Percentiles rank a stretch among this genome's conserved stretches.
phyloP scores from a whole-genome alignment of 257 asterid species.

The Leonotis leonurus region DNA sequence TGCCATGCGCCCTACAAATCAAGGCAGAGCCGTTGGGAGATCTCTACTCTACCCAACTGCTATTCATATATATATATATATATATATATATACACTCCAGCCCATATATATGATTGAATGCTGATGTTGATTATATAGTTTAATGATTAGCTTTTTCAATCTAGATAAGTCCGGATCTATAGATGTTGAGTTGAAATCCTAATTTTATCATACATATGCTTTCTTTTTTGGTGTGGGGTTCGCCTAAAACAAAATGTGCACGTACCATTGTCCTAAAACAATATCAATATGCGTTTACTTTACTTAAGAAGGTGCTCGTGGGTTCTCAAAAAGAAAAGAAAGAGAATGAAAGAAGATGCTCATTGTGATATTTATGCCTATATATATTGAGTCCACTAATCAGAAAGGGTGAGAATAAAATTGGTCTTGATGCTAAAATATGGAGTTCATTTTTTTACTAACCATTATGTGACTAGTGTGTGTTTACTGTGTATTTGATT shows the following conservation, averaged over 20 bases:
- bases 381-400: not conserved
- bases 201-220: not conserved
- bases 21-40: not conserved
- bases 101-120: not conserved
- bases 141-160: slow-evolving; percentile 3
- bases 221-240: slow-evolving; percentile 7
- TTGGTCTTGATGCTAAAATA: not conserved
- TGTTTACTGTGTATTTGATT: not conserved
- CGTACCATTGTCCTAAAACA: not conserved
- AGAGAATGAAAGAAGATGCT: not conserved
- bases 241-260: not conserved
- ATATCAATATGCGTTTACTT: too few relatives aligned
- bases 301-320: too few relatives aligned
- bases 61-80: too few relatives aligned
- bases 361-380: not conserved
- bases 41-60: not conserved
- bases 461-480: not conserved
- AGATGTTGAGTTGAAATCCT: slow-evolving; percentile 11
- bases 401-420: not conserved
- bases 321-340: too few relatives aligned
- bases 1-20: not conserved
- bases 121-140: not conserved
- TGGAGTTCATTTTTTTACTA: not conserved
- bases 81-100: too few relatives aligned
- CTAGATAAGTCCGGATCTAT: slow-evolving; percentile 5